Evolutionary conservation across 495 filamentous ascomycete genomes (phyloP), one percentile per base, ranked within the genome.

Genomic region (Podospora comata): DNA sequence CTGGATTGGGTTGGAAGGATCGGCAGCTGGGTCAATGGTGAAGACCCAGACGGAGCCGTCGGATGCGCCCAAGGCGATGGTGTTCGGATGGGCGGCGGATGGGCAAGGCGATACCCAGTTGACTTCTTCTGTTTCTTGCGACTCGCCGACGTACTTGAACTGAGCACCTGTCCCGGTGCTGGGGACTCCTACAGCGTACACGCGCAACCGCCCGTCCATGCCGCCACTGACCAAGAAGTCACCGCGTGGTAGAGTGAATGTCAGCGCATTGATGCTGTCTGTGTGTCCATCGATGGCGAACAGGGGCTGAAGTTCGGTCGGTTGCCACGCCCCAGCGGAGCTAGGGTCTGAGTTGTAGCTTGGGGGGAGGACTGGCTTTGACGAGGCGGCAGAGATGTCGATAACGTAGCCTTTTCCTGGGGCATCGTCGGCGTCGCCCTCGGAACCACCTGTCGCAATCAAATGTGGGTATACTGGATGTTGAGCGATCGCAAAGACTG

Each of bases 21-120:
- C 87, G 9, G 81, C 79, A 11, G 39, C 39, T 20, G 85, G 77
- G 72, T 96, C 90, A 74, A 98, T 84, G 6, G 86, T 88, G 79
- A 97, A 95, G 5, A 99, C 90, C 96, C 96, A 99, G 5, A 96
- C 92, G 60, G 87, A 91, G 58, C 96, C 96, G 76, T 99, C 94
- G n/a, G 85, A 90, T 54, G 93, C 92, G 53, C 96, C 96, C 23
- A 98, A 78, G 0, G 96, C 96, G 70, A 99, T 74, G n/a, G 91
- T 88, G 77, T 97, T 96, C 27, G 88, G 85, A 74, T 90, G 85
- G 9, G 81, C 78, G 19, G 84, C 77, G 20, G 85, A 84, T 2
- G 94, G 94, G 75, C 91, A 97, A 0, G 92, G 82, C 0, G 84
- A 77, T 5, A 98, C 78, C 92, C 94, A 99, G 82, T 96, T 96